Conservation (phyloP, 1,284 basidiomycete genomes). For the Cryptococcus floricola region DNA sequence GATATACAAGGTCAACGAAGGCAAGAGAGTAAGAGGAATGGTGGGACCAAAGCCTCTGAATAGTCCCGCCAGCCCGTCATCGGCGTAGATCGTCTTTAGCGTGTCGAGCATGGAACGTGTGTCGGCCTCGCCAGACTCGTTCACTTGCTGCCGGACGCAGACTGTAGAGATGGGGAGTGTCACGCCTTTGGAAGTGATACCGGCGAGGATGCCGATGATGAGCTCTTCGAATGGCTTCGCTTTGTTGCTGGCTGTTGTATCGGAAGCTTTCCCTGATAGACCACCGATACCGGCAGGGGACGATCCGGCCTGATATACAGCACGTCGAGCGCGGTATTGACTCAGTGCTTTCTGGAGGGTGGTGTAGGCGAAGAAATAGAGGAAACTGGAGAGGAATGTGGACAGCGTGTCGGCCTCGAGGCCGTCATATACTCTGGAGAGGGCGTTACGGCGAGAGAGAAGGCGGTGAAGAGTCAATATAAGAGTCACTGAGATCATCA, state of each 20-base stretch:
- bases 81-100: slow-evolving; percentile 17
- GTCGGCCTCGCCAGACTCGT: slow-evolving; percentile 33
- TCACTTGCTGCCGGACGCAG: slow-evolving; percentile 51
- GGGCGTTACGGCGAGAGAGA: slow-evolving; percentile 22
- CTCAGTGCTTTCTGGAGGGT: slow-evolving; percentile 28
- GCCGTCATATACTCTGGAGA: slow-evolving; percentile 41
- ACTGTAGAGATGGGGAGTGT: slow-evolving; percentile 53
- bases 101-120: slow-evolving; percentile 12
- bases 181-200: slow-evolving; percentile 48
- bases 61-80: slow-evolving; percentile 30
- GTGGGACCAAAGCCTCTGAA: slow-evolving; percentile 30
- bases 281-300: slow-evolving; percentile 25
- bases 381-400: slow-evolving; percentile 47
- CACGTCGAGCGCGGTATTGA: slow-evolving; percentile 13
- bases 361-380: slow-evolving; percentile 47
- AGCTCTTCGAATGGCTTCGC: slow-evolving; percentile 43
- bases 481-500: slow-evolving; percentile 17
- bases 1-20: slow-evolving; percentile 47
- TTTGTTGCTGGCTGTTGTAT: not conserved
- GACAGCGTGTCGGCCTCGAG: slow-evolving; percentile 49
- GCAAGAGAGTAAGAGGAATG: slow-evolving; percentile 29
- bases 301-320: not conserved
- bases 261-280: slow-evolving; percentile 6
- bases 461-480: slow-evolving; percentile 22
- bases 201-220: slow-evolving; percentile 50